Evolutionary conservation across 2,329 filamentous ascomycete genomes (phyloP).

Genomic region (Xylariales sp.): DNA sequence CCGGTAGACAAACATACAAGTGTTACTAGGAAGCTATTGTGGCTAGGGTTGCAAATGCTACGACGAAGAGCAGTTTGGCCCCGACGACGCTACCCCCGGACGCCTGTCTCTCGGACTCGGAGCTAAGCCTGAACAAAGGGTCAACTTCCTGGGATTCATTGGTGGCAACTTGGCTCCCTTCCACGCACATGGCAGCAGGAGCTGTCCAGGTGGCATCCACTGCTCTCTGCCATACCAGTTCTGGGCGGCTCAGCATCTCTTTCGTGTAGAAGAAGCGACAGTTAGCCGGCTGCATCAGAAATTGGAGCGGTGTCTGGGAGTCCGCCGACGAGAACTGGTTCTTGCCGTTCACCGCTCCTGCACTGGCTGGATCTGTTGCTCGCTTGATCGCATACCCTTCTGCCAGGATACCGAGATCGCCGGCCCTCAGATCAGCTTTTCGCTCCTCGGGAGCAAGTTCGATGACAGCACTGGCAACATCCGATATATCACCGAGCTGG

Average conservation of each 20-base stretch:
- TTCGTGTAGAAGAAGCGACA: conserved; percentile 44
- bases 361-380: conserved; percentile 15
- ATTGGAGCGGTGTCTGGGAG: conserved; percentile 36
- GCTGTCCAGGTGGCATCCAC: conserved; percentile 32
- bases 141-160: conserved; percentile 15
- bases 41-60: no score
- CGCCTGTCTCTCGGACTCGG: no score
- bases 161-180: conserved; percentile 22
- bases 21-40: no score
- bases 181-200: conserved; percentile 26
- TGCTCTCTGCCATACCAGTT: conserved; percentile 34
- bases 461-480: conserved; percentile 22
- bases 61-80: no score
- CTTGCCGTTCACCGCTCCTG: conserved; percentile 30
- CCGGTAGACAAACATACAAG: no score
- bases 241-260: conserved; percentile 35
- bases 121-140: conserved; percentile 14
- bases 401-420: conserved; percentile 26
- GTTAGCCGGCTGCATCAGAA: conserved; percentile 39
- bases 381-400: conserved; percentile 29
- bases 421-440: conserved; percentile 13
- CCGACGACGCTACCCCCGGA: no score
- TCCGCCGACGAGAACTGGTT: conserved; percentile 28
- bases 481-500: conserved; percentile 23
- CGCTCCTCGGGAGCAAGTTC: conserved; percentile 15